These are phyloP conservation scores for Setomelanomma holmii DNA, from an alignment of 2,329 filamentous ascomycete species.

Conservation along the genomic window DNA sequence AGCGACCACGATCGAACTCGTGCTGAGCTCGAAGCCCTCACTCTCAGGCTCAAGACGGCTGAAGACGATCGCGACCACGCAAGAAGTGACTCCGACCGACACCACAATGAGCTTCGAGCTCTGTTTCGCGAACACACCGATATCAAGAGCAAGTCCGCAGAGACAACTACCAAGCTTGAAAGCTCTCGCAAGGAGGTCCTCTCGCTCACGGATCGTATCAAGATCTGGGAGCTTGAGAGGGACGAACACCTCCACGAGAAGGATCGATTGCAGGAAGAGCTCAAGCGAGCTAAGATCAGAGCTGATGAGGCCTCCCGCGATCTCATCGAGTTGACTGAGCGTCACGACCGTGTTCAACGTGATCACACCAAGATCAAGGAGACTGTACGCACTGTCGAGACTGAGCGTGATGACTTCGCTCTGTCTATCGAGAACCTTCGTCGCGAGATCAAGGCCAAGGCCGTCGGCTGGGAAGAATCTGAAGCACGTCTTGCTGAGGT, in stretches of 20 bases:
- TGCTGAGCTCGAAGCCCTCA: slow-evolving; percentile 22
- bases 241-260: slow-evolving; percentile 34
- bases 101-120: slow-evolving; percentile 28
- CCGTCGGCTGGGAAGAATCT: slow-evolving; percentile 25
- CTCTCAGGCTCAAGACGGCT: slow-evolving; percentile 22
- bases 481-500: slow-evolving; percentile 27
- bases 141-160: slow-evolving; percentile 30
- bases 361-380: slow-evolving; percentile 33
- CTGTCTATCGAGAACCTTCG: slow-evolving; percentile 28
- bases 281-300: slow-evolving; percentile 25
- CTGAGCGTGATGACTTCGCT: slow-evolving; percentile 29
- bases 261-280: slow-evolving; percentile 31
- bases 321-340: slow-evolving; percentile 29
- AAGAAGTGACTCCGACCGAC: slow-evolving; percentile 26
- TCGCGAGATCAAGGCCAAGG: slow-evolving; percentile 29
- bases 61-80: slow-evolving; percentile 30
- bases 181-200: slow-evolving; percentile 29
- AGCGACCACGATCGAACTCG: slow-evolving; percentile 26
- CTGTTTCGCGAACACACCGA: slow-evolving; percentile 32
- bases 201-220: slow-evolving; percentile 27
- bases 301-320: slow-evolving; percentile 28
- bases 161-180: slow-evolving; percentile 27
- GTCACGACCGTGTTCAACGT: slow-evolving; percentile 29
- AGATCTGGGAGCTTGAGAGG: slow-evolving; percentile 30
- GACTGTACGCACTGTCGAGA: slow-evolving; percentile 21